A percentile compares a stretch with the other conserved stretches of the same genome.
These are phyloP conservation scores for Rubus parviflorus DNA, from an alignment of 306 rosid species.

Conservation along the genomic window DNA sequence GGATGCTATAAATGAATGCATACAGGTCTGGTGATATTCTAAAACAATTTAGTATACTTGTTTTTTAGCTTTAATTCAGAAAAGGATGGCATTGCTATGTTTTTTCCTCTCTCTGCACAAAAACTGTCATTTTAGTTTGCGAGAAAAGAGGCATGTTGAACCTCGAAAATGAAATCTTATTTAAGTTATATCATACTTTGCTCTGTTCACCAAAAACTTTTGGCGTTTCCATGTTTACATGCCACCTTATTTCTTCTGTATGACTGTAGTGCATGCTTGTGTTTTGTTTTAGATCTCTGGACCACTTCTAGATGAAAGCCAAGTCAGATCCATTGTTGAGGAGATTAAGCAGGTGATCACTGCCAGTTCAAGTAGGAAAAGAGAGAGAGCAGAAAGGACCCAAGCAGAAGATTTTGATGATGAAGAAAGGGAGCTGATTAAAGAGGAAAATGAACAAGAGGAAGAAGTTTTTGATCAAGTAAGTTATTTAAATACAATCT, in stretches of 20 bases:
- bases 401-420: constrained; percentile 98
- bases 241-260: neutral
- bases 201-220: no score
- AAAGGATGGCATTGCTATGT: neutral
- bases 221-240: neutral
- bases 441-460: constrained; percentile 99
- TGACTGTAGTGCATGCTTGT: neutral
- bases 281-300: constrained; percentile 66
- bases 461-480: constrained; percentile 99
- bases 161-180: neutral
- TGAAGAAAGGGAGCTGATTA: constrained; percentile 84
- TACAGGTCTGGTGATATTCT: constrained; percentile 62
- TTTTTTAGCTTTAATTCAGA: neutral
- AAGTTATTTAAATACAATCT: constrained; percentile 28
- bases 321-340: constrained; percentile 79
- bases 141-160: neutral
- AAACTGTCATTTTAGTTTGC: neutral
- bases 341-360: constrained; percentile 93
- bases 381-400: constrained; percentile 82
- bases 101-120: neutral
- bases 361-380: constrained; percentile 89
- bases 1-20: constrained; percentile 88
- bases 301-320: constrained; percentile 81
- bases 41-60: neutral
- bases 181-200: no score